Evolutionary conservation across 257 asterid species (phyloP).

Genomic region (Lavandula angustifolia): DNA sequence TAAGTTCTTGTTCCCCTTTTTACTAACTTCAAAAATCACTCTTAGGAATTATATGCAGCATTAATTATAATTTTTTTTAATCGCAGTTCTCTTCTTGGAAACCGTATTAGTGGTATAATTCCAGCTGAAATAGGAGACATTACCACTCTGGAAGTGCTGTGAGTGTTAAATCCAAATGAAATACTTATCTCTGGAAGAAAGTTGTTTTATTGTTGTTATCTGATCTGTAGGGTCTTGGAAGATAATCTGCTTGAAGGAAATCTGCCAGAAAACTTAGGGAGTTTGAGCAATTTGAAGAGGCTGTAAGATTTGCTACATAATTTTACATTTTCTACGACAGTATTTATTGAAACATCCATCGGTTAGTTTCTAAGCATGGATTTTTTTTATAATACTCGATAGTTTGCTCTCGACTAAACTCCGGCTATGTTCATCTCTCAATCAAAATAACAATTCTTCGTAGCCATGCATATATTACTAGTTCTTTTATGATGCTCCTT

Average conservation of each 20-base stretch:
- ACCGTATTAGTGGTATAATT: slow-evolving; percentile 68
- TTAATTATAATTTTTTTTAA: slow-evolving; percentile 12
- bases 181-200: slow-evolving; percentile 19
- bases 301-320: slow-evolving; percentile 57
- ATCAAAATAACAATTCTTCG: neutral
- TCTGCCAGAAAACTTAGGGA: slow-evolving; percentile 67
- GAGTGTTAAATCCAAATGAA: slow-evolving; percentile 39
- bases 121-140: slow-evolving; percentile 80
- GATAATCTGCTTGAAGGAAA: slow-evolving; percentile 80
- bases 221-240: slow-evolving; percentile 62
- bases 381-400: neutral
- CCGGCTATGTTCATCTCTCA: neutral
- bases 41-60: neutral
- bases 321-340: neutral
- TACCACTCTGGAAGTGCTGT: slow-evolving; percentile 63
- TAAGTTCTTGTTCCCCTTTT: slow-evolving; percentile 39
- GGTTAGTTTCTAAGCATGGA: neutral
- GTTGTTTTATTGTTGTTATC: slow-evolving; percentile 24
- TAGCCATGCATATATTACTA: neutral
- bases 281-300: slow-evolving; percentile 54
- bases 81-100: slow-evolving; percentile 71
- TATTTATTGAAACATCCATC: neutral
- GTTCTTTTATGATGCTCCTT: neutral
- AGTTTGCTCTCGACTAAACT: neutral
- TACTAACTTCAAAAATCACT: neutral